phyloP scores from a whole-genome alignment of 2,329 filamentous ascomycete species.

The Penicillium olsonii region DNA sequence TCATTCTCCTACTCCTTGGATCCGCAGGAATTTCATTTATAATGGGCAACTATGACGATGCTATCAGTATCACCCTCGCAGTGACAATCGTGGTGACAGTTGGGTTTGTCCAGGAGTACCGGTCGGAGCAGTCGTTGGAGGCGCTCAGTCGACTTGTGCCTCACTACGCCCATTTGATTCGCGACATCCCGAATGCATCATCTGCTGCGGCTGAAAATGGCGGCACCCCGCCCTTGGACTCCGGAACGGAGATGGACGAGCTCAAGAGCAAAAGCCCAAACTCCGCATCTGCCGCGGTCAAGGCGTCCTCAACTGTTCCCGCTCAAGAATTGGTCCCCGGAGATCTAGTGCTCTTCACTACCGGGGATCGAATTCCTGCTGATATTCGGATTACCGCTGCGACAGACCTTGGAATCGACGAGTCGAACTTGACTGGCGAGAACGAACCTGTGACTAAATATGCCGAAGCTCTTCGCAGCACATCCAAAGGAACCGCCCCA shows the following conservation, averaged over 20 bases:
- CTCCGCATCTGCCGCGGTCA: constrained; percentile 64
- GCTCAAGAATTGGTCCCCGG: constrained; percentile 86
- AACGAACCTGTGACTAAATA: constrained; percentile 88
- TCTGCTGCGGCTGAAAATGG: constrained; percentile 23
- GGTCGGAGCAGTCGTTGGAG: constrained; percentile 96
- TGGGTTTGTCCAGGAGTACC: constrained; percentile 95
- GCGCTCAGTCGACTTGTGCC: constrained; percentile 91
- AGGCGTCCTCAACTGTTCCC: constrained; percentile 81
- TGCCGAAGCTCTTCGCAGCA: constrained; percentile 58
- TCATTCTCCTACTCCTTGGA: constrained; percentile 87
- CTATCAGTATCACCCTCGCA: constrained; percentile 90
- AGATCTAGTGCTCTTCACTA: constrained; percentile 90
- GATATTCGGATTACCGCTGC: constrained; percentile 93
- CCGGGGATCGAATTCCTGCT: constrained; percentile 92
- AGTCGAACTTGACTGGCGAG: constrained; percentile 94
- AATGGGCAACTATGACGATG: constrained; percentile 92
- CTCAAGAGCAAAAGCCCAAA: constrained; percentile 50
- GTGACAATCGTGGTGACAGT: constrained; percentile 97
- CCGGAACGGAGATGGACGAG: constrained; percentile 50
- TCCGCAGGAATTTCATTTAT: constrained; percentile 87
- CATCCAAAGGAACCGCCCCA: constrained; percentile 31
- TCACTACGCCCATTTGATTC: constrained; percentile 92
- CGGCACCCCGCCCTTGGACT: constrained; percentile 16
- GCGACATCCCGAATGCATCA: constrained; percentile 48
- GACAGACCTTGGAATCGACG: constrained; percentile 88